A percentile compares a stretch with the other conserved stretches of the same genome.
phyloP scores from a whole-genome alignment of 2,329 filamentous ascomycete genomes.

The Arachnopeziza araneosa region DNA sequence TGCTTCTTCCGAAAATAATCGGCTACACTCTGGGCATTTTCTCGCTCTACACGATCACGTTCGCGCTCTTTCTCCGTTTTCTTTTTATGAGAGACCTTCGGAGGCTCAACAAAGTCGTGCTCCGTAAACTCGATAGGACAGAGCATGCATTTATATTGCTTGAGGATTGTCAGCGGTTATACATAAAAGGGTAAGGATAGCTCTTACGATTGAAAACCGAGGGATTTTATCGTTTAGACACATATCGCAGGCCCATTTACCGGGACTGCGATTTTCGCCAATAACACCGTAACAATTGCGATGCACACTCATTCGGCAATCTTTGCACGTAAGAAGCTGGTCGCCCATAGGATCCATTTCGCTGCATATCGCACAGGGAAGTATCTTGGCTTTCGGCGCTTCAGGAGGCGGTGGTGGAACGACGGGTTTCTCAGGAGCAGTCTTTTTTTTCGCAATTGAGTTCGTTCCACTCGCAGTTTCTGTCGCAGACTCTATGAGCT shows the following conservation, averaged over 20 bases:
- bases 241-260: conserved; percentile 94
- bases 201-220: conserved; percentile 78
- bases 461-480: conserved; percentile 20
- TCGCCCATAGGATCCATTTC: conserved; percentile 67
- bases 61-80: conserved; percentile 90
- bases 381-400: conserved; percentile 67
- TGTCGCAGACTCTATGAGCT: conserved; percentile 4
- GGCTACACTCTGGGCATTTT: conserved; percentile 71
- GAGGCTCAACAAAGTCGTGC: conserved; percentile 76
- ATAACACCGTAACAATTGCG: conserved; percentile 85
- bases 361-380: conserved; percentile 83
- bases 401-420: conserved; percentile 65
- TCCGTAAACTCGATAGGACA: conserved; percentile 80
- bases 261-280: conserved; percentile 57
- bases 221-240: conserved; percentile 92
- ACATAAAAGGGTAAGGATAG: background rate
- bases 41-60: conserved; percentile 79
- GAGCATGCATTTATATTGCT: conserved; percentile 88
- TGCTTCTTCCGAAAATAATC: conserved; percentile 82
- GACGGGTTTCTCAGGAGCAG: conserved; percentile 14
- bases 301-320: conserved; percentile 89
- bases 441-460: conserved; percentile 39
- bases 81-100: conserved; percentile 76
- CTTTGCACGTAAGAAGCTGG: conserved; percentile 70
- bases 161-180: conserved; percentile 17